Conservation (phyloP, 495 filamentous ascomycete species). For the Hypoxylon lienhwacheense region DNA sequence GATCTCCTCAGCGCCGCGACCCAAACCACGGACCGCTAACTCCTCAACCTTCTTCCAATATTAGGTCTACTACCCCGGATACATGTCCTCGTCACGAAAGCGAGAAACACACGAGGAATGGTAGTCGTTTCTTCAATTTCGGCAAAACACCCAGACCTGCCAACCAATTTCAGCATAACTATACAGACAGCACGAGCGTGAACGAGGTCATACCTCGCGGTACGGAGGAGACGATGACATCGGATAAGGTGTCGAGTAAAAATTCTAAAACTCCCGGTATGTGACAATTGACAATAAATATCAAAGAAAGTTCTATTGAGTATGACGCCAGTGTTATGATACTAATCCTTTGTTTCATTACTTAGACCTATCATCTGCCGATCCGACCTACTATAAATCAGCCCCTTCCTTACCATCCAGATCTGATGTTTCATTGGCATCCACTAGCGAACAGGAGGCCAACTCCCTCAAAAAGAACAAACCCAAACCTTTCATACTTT, state of each 20-base stretch:
- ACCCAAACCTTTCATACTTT: slow-evolving; percentile 60
- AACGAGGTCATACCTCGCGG: slow-evolving; percentile 51
- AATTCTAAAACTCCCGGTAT: slow-evolving; percentile 51
- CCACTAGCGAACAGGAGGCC: slow-evolving; percentile 44
- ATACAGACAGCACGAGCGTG: slow-evolving; percentile 37
- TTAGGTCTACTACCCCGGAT: slow-evolving; percentile 10
- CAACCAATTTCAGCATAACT: slow-evolving; percentile 45
- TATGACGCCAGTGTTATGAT: slow-evolving; percentile 21
- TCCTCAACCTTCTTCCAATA: slow-evolving; percentile 21
- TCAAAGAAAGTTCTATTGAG: slow-evolving; percentile 16
- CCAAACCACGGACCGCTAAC: slow-evolving; percentile 29
- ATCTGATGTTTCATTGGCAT: slow-evolving; percentile 49
- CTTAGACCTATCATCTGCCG: slow-evolving; percentile 47
- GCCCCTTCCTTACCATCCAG: slow-evolving; percentile 42
- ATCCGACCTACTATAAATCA: slow-evolving; percentile 42
- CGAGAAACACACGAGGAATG: slow-evolving; percentile 37
- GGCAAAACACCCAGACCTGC: slow-evolving; percentile 45
- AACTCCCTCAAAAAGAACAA: slow-evolving; percentile 48
- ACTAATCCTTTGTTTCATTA: slow-evolving; percentile 22
- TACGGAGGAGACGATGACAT: slow-evolving; percentile 42
- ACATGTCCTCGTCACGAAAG: slow-evolving; percentile 22
- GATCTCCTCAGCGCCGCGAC: slow-evolving; percentile 30
- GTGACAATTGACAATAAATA: slow-evolving; percentile 25
- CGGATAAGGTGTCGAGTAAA: slow-evolving; percentile 43
- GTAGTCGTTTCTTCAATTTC: slow-evolving; percentile 50